phyloP scores from a whole-genome alignment of 768 basidiomycete genomes.

The Leccinum imitatum region DNA sequence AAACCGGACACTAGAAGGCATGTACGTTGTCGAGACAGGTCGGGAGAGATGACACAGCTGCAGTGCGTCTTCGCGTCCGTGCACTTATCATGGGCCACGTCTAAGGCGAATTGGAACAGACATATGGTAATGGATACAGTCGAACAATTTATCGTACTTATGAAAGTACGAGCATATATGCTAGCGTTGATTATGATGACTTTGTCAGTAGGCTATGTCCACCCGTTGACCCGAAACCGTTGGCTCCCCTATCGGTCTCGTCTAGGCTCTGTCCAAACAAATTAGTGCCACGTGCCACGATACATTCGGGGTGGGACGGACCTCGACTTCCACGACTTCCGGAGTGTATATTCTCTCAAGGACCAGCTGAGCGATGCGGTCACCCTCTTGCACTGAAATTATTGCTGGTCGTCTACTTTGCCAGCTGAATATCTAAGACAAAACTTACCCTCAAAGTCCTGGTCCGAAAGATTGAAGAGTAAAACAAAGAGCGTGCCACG shows the following conservation, averaged over 20 bases:
- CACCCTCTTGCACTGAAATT: constrained; percentile 79
- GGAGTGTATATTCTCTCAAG: constrained; percentile 89
- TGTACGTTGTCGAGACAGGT: constrained; percentile 62
- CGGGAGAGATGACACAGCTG: constrained; percentile 22
- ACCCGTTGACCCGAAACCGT: constrained; percentile 95
- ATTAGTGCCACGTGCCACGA: constrained; percentile 3
- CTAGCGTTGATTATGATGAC: constrained; percentile 10
- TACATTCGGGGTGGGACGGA: constrained; percentile 29
- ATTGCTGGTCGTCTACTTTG: neutral
- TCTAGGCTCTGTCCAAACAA: constrained; percentile 64
- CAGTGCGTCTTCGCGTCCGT: constrained; percentile 7
- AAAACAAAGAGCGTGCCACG: constrained; percentile 88
- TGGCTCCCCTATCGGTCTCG: constrained; percentile 77
- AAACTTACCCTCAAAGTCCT: constrained; percentile 76
- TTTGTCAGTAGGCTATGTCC: constrained; percentile 58
- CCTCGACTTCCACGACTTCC: constrained; percentile 81
- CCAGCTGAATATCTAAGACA: neutral
- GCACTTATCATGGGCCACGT: neutral
- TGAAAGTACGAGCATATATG: neutral
- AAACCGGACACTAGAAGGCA: constrained; percentile 43
- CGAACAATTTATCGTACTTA: constrained; percentile 5
- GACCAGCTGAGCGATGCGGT: constrained; percentile 95
- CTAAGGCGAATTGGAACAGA: constrained; percentile 1
- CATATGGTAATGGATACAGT: neutral
- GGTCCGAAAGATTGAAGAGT: constrained; percentile 88